Evolutionary conservation across 768 basidiomycete species (phyloP).

Genomic region (Lactifluus piperatus): DNA sequence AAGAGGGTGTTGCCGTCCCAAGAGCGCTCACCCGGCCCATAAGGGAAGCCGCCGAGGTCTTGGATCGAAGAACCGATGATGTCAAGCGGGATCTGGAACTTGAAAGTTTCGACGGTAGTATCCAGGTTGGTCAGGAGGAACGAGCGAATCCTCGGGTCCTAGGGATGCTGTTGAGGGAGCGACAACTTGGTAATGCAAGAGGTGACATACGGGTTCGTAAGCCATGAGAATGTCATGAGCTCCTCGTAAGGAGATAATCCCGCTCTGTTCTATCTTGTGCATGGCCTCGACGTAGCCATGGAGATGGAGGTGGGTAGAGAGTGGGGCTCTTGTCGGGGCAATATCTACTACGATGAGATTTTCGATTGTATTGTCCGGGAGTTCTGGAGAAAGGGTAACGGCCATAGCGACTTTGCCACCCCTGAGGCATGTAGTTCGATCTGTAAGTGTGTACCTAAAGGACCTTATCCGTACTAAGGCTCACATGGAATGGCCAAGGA

Average conservation of each 20-base stretch:
- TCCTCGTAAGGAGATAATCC: constrained; percentile 53
- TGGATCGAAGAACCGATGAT: constrained; percentile 53
- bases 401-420: constrained; percentile 81
- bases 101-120: constrained; percentile 33
- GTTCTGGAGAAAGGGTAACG: constrained; percentile 44
- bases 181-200: background rate
- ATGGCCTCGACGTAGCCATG: constrained; percentile 58
- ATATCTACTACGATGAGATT: constrained; percentile 76
- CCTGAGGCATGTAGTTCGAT: constrained; percentile 34
- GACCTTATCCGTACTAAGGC: constrained; percentile 21
- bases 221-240: constrained; percentile 57
- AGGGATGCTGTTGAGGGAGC: background rate
- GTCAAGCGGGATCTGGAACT: constrained; percentile 67
- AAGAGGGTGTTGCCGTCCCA: constrained; percentile 61
- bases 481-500: constrained; percentile 89
- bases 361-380: constrained; percentile 36
- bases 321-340: constrained; percentile 51
- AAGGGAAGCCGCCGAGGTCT: constrained; percentile 75
- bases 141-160: constrained; percentile 69
- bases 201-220: constrained; percentile 48
- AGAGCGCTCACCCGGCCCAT: constrained; percentile 40
- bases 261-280: constrained; percentile 55
- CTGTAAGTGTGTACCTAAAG: background rate
- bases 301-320: constrained; percentile 67
- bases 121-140: constrained; percentile 83